Evolutionary conservation across 2,329 filamentous ascomycete species (phyloP).

Genomic region (Venturia nashicola): DNA sequence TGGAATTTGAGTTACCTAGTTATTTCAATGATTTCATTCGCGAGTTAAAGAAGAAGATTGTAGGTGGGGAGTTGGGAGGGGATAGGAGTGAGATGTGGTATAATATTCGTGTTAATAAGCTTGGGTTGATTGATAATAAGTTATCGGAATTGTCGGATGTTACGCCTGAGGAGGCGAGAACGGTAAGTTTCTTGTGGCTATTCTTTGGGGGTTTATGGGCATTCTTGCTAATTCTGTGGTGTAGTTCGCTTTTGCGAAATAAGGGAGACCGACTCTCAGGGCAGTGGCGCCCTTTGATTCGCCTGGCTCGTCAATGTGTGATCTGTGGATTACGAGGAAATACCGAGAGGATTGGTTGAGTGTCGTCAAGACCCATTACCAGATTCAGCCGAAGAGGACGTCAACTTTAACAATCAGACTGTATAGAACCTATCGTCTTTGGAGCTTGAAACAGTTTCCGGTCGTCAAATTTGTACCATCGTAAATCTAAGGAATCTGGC

Average conservation of each 20-base stretch:
- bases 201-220: background rate
- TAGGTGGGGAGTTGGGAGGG: slow-evolving; percentile 59
- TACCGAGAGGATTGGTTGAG: background rate
- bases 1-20: slow-evolving; percentile 60
- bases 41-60: slow-evolving; percentile 58
- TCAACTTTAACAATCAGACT: background rate
- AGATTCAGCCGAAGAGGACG: background rate
- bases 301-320: background rate
- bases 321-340: background rate
- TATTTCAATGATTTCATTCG: slow-evolving; percentile 65
- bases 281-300: background rate
- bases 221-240: background rate
- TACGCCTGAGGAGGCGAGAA: slow-evolving; percentile 54
- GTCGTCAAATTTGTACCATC: background rate
- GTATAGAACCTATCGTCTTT: background rate
- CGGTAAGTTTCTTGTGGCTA: slow-evolving; percentile 11
- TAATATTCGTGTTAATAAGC: slow-evolving; percentile 49
- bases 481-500: background rate
- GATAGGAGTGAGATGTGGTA: slow-evolving; percentile 78
- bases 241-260: background rate
- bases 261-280: too few relatives aligned
- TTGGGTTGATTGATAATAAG: slow-evolving; percentile 61
- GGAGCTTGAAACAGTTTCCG: background rate
- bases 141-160: slow-evolving; percentile 54
- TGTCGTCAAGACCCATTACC: background rate